Evolutionary conservation across 176 grass and related monocot species (phyloP).

Genomic region (Oryza officinalis): DNA sequence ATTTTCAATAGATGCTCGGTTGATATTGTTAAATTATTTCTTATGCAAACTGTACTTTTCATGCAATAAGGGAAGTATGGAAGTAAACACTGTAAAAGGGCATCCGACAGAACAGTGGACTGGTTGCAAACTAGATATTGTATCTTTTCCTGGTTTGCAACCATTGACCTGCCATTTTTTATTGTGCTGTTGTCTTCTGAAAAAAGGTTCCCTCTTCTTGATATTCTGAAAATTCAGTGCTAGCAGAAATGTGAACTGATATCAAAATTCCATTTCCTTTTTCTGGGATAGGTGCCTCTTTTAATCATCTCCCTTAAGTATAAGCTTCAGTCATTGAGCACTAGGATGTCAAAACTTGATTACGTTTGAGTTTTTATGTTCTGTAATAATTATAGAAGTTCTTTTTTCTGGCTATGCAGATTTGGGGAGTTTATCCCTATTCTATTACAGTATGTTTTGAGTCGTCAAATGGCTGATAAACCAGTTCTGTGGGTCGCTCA

Average conservation of each 20-base stretch:
- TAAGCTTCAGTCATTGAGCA: constrained; percentile 4
- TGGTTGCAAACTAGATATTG: neutral
- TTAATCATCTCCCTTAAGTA: neutral
- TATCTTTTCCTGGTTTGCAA: constrained; percentile 25
- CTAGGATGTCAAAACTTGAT: constrained; percentile 25
- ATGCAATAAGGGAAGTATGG: neutral
- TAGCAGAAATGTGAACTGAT: constrained; percentile 2
- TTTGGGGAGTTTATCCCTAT: constrained; percentile 60
- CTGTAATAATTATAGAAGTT: constrained; percentile 8
- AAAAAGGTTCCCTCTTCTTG: constrained; percentile 12
- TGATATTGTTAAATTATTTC: constrained; percentile 24
- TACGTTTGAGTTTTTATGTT: constrained; percentile 5
- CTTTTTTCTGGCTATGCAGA: constrained; percentile 53
- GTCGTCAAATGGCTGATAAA: constrained; percentile 65
- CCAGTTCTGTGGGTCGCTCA: constrained; percentile 84
- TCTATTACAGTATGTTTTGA: constrained; percentile 69
- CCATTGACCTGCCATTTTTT: constrained; percentile 12
- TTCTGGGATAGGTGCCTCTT: constrained; percentile 17
- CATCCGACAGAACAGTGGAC: neutral
- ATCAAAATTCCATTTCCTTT: constrained; percentile 21
- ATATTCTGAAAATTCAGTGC: constrained; percentile 36
- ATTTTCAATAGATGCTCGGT: constrained; percentile 3
- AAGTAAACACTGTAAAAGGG: neutral
- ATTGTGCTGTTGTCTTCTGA: neutral
- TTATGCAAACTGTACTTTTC: constrained; percentile 11